Percentiles rank a stretch among this genome's conserved stretches.
phyloP scores from a whole-genome alignment of 2,329 filamentous ascomycete genomes.

The Apiospora phragmitis region DNA sequence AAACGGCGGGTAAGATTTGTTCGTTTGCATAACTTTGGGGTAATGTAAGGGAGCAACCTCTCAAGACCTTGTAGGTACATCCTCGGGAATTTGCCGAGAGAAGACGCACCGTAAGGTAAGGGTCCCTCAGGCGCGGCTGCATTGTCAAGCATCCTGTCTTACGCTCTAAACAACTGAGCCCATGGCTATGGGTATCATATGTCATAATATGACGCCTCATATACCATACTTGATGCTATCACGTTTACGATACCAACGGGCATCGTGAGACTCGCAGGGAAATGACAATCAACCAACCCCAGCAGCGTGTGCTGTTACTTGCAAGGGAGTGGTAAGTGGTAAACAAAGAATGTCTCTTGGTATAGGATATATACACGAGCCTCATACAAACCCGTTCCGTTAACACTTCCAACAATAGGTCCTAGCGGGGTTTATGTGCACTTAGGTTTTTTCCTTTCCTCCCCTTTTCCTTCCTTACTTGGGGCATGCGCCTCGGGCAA shows the following conservation, averaged over 20 bases:
- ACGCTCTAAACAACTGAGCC: neutral
- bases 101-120: neutral
- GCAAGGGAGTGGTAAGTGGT: neutral
- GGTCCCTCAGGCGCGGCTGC: neutral
- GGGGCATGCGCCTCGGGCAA: neutral
- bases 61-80: neutral
- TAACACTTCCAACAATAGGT: neutral
- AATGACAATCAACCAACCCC: neutral
- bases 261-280: neutral
- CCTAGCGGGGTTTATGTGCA: neutral
- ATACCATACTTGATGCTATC: neutral
- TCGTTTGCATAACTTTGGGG: neutral
- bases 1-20: neutral
- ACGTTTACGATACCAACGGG: neutral
- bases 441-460: neutral
- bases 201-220: neutral
- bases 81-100: neutral
- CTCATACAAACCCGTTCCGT: neutral
- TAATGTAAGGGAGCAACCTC: neutral
- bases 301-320: neutral
- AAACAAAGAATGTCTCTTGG: conserved; percentile 1
- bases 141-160: neutral
- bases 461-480: neutral
- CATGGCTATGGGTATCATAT: neutral
- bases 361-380: conserved; percentile 2